Conservation (phyloP, 495 filamentous ascomycete species). For the Neurospora sp. region DNA sequence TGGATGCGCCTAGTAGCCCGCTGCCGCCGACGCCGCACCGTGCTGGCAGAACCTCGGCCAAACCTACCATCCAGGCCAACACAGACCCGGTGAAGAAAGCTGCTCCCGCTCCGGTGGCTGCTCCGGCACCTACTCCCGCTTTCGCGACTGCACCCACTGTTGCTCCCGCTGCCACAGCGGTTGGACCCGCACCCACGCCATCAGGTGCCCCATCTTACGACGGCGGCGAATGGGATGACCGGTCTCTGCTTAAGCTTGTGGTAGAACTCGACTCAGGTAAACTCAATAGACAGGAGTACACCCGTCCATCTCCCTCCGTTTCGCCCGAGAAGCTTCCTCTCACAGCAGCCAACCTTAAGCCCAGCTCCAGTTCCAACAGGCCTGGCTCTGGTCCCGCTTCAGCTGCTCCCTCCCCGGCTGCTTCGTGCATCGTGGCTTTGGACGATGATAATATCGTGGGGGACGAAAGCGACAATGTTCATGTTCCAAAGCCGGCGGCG, state of each 20-base stretch:
- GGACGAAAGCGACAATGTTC: conserved; percentile 1
- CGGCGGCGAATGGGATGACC: conserved; percentile 36
- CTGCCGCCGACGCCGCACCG: conserved; percentile 12
- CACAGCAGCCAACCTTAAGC: neutral
- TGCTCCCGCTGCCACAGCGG: neutral
- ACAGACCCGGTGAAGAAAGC: conserved; percentile 1
- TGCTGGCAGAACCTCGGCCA: neutral
- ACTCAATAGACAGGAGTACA: conserved; percentile 11
- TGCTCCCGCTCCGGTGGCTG: too few species aligned
- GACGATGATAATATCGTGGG: conserved; percentile 21
- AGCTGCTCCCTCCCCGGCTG: neutral
- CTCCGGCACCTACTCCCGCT: neutral
- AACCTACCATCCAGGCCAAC: neutral
- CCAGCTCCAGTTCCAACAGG: neutral
- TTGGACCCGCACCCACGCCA: conserved; percentile 7
- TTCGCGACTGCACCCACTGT: neutral
- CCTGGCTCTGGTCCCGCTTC: neutral
- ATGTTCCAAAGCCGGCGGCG: neutral
- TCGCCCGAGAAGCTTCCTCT: conserved; percentile 11
- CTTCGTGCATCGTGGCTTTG: neutral
- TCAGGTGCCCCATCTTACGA: conserved; percentile 22
- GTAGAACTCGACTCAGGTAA: conserved; percentile 33
- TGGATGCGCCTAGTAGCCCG: conserved; percentile 38
- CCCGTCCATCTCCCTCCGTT: conserved; percentile 2
- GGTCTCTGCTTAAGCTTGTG: conserved; percentile 33